phyloP scores from a whole-genome alignment of 1,284 basidiomycete genomes.

The Caloboletus inedulis region DNA sequence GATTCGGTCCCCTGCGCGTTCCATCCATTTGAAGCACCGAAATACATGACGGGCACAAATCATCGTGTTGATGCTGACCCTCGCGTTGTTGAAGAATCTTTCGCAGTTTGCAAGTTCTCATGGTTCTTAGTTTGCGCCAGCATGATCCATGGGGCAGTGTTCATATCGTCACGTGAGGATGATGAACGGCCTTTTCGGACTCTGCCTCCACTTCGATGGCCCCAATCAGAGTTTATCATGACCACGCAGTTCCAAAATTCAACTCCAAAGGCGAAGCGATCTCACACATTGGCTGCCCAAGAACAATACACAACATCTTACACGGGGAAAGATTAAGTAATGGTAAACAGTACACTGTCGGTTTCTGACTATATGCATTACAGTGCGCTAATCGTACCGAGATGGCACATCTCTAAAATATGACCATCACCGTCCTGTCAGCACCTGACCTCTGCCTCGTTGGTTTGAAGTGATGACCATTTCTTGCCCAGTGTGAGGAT shows the following conservation, averaged over 20 bases:
- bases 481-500: constrained; percentile 24
- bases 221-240: too few relatives aligned
- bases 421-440: constrained; percentile 92
- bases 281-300: neutral
- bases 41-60: constrained; percentile 66
- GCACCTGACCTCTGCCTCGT: constrained; percentile 25
- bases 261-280: neutral
- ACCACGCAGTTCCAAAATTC: neutral
- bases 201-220: too few relatives aligned
- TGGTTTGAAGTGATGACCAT: constrained; percentile 4
- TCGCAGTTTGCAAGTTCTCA: neutral
- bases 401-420: constrained; percentile 92
- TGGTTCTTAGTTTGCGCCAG: too few relatives aligned
- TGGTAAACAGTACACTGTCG: constrained; percentile 1
- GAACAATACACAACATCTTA: neutral
- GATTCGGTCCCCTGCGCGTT: constrained; percentile 72
- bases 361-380: neutral
- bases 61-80: constrained; percentile 28
- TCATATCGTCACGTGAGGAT: neutral
- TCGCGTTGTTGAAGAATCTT: neutral
- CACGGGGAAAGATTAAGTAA: neutral
- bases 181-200: neutral
- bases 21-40: constrained; percentile 80
- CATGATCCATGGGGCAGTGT: neutral
- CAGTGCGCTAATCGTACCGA: constrained; percentile 38